A percentile compares a stretch with the other conserved stretches of the same genome.
Evolutionary conservation across 2,329 filamentous ascomycete species (phyloP).

Genomic region (Neocucurbitaria cava): DNA sequence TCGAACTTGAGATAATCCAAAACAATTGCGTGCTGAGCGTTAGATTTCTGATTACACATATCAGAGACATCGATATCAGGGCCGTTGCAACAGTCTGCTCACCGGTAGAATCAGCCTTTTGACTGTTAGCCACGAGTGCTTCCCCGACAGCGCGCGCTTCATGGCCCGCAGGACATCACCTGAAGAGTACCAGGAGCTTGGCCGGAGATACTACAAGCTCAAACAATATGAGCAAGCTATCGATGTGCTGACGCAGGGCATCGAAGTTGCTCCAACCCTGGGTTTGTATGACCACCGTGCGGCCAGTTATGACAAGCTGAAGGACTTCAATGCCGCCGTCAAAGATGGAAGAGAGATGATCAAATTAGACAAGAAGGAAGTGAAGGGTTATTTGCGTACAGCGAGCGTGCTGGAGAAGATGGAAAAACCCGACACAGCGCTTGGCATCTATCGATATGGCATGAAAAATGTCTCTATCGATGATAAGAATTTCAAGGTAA

Average conservation of each 20-base stretch:
- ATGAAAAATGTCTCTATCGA: constrained; percentile 58
- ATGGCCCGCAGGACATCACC: constrained; percentile 43
- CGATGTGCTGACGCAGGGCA: constrained; percentile 42
- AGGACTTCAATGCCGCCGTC: constrained; percentile 58
- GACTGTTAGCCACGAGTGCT: not conserved
- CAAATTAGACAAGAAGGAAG: constrained; percentile 56
- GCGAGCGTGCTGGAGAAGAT: constrained; percentile 58
- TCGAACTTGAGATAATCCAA: too few species aligned
- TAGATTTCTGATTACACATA: not conserved
- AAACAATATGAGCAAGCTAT: constrained; percentile 46
- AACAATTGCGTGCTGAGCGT: too few species aligned
- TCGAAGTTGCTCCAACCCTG: constrained; percentile 35
- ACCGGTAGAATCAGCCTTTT: not conserved
- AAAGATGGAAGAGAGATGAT: constrained; percentile 66
- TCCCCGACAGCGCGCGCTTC: not conserved
- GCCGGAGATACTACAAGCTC: constrained; percentile 44
- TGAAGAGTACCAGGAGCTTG: constrained; percentile 46
- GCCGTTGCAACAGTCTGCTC: not conserved
- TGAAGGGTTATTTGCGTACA: constrained; percentile 65
- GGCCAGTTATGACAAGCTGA: constrained; percentile 62
- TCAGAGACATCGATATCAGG: not conserved
- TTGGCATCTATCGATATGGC: constrained; percentile 65
- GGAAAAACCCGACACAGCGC: constrained; percentile 60
- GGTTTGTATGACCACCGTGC: constrained; percentile 62
- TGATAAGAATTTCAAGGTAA: constrained; percentile 41